Conservation (phyloP, 352 stramenopile species). For the Phytophthora ohioensis region DNA sequence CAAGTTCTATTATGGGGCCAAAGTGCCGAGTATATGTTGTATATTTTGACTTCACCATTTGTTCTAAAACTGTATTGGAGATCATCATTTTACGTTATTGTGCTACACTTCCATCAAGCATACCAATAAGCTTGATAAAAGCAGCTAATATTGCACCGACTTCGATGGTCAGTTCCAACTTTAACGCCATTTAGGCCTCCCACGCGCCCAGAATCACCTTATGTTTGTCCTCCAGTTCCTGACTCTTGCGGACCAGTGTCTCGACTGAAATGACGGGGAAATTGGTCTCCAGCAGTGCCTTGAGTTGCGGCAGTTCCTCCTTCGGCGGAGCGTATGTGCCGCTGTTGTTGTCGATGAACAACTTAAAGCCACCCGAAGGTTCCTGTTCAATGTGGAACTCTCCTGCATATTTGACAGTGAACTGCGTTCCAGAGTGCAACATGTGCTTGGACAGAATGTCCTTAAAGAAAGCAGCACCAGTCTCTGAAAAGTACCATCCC, state of each 20-base stretch:
- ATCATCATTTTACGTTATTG: not conserved
- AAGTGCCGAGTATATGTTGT: not conserved
- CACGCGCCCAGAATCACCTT: conserved; percentile 47
- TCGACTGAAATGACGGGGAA: conserved; percentile 43
- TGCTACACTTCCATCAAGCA: too few species aligned
- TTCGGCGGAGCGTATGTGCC: conserved; percentile 50
- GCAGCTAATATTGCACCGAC: too few species aligned
- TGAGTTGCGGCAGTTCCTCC: conserved; percentile 39
- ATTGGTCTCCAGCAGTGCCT: conserved; percentile 46
- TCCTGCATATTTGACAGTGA: conserved; percentile 47
- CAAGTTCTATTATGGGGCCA: too few species aligned
- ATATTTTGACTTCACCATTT: too few species aligned
- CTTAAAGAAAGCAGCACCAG: conserved; percentile 52
- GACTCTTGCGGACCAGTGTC: conserved; percentile 35
- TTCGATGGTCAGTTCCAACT: not conserved
- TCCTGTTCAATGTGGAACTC: conserved; percentile 48
- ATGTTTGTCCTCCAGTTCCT: conserved; percentile 34
- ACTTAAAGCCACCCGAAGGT: conserved; percentile 38
- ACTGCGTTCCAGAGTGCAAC: conserved; percentile 40
- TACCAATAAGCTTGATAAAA: too few species aligned
- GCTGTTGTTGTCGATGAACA: conserved; percentile 57
- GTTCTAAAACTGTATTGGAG: not conserved
- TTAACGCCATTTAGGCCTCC: conserved; percentile 18
- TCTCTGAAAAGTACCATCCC: conserved; percentile 59
- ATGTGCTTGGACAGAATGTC: conserved; percentile 61